Evolutionary conservation across 129 eudicot species (phyloP), one percentile per base, ranked within the genome.

Genomic region (Sambucus nigra): DNA sequence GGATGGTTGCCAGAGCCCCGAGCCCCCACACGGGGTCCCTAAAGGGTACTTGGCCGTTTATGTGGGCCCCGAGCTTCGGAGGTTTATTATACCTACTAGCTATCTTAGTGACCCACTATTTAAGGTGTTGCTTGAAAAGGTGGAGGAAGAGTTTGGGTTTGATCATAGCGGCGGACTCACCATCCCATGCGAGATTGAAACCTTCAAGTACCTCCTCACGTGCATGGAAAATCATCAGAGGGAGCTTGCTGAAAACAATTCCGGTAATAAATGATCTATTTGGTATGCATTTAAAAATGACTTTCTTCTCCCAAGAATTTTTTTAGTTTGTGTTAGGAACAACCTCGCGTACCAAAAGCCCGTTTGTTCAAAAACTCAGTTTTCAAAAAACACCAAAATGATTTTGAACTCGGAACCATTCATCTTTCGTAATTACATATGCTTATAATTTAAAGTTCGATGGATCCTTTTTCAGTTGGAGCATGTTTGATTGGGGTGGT

Each of bases 161-260:
- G 84, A 80, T 66, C 97, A 84, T 24, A 70, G 75, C n/a, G 97
- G 97, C 11, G 97, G 77, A 0, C 80, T 88, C 22, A 88, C 97
- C 0, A 80, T 88, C 15, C 97, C 97, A 0, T 88, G 97, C 25
- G 97, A 88, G 78, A 88, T 73, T 1, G 97, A 88, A 82, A 88
- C 97, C 22, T 88, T 88, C 49, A 88, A 88, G 72, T 88, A 80
- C 58, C 82, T 88, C n/a, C 82, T 88, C 1, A 72, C 84, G 60
- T 84, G 92, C 66, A 80, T 88, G 85, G 97, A 88, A 59, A 75
- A 66, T 66, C 94, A 82, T 75, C 76, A 71, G 31, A 83, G 69
- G 62, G 76, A 61, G n/a, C 69, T 23, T 33, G 59, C 29, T 16
- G 29, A 69, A 25, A 42, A 44, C 25, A 51, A 44, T 19, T 33